phyloP scores from a whole-genome alignment of 1,284 basidiomycete species.

The Vanrija sp. region DNA sequence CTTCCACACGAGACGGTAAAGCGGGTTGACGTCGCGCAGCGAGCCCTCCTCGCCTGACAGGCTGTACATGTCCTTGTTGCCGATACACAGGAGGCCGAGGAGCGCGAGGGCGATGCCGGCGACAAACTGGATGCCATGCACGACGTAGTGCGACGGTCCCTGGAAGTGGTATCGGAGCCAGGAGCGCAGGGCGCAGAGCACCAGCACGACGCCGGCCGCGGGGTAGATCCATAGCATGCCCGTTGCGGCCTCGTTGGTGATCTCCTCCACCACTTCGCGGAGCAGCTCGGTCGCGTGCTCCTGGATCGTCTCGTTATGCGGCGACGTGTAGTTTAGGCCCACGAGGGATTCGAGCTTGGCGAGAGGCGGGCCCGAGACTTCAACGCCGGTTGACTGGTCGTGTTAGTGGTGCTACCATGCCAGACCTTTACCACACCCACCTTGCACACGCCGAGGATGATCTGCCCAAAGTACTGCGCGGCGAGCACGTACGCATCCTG shows the following conservation, averaged over 20 bases:
- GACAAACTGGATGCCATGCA: slow-evolving; percentile 15
- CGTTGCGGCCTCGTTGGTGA: neutral
- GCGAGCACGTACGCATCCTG: no score
- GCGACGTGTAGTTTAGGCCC: no score
- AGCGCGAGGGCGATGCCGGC: slow-evolving; percentile 17
- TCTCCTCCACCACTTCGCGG: neutral
- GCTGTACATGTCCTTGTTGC: neutral
- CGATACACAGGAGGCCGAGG: slow-evolving; percentile 25
- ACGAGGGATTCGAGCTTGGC: no score
- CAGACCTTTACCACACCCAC: no score
- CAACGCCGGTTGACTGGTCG: no score
- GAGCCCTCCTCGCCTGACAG: neutral
- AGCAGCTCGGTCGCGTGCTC: neutral
- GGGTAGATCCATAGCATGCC: neutral
- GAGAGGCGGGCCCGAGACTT: no score
- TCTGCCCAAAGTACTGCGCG: neutral
- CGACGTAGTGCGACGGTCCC: slow-evolving; percentile 9
- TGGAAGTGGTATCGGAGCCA: slow-evolving; percentile 21
- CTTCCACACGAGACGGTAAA: neutral
- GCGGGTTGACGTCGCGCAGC: neutral
- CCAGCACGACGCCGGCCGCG: slow-evolving; percentile 6
- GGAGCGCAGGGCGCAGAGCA: slow-evolving; percentile 23
- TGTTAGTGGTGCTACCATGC: no score
- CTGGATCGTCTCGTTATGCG: no score
- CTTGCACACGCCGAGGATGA: neutral